Evolutionary conservation across 1,284 basidiomycete genomes (phyloP).

Genomic region (Moesziomyces antarcticus): DNA sequence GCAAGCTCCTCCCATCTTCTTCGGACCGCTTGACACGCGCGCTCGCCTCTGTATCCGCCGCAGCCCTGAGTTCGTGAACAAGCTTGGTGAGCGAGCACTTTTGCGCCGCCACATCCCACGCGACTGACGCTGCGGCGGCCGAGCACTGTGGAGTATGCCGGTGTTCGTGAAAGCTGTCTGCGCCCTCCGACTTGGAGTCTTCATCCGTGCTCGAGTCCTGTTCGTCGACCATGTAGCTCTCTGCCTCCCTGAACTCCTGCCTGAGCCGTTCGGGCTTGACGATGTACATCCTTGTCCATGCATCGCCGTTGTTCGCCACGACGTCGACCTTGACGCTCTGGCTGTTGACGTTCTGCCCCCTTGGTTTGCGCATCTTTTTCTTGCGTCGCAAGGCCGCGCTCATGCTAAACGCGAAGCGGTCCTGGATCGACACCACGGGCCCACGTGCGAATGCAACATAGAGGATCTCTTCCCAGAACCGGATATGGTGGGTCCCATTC

Average conservation of each 20-base stretch:
- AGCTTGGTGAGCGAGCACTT: slow-evolving; percentile 46
- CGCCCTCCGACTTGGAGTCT: slow-evolving; percentile 8
- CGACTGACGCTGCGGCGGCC: slow-evolving; percentile 3
- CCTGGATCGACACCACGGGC: slow-evolving; percentile 41
- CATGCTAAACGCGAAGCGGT: slow-evolving; percentile 36
- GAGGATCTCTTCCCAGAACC: slow-evolving; percentile 50
- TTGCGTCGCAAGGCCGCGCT: slow-evolving; percentile 21
- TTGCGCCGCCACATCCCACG: slow-evolving; percentile 39
- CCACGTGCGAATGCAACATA: slow-evolving; percentile 35
- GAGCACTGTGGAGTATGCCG: slow-evolving; percentile 14
- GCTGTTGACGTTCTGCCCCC: slow-evolving; percentile 23
- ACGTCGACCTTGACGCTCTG: slow-evolving; percentile 53
- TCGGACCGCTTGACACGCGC: slow-evolving; percentile 30
- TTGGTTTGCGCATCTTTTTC: slow-evolving; percentile 17
- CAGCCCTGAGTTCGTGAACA: slow-evolving; percentile 35
- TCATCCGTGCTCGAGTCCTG: slow-evolving; percentile 12
- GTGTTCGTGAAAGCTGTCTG: slow-evolving; percentile 10
- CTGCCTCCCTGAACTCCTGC: slow-evolving; percentile 55
- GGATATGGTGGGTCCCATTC: slow-evolving; percentile 50
- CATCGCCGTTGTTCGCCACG: slow-evolving; percentile 40
- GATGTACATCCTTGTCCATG: slow-evolving; percentile 50
- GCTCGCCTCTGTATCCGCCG: slow-evolving; percentile 26
- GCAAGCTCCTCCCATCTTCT: slow-evolving; percentile 12
- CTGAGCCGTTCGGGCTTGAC: slow-evolving; percentile 42
- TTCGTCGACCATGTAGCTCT: slow-evolving; percentile 48